phyloP scores from a whole-genome alignment of 2,329 filamentous ascomycete genomes.

The Pseudofabraea citricarpa region DNA sequence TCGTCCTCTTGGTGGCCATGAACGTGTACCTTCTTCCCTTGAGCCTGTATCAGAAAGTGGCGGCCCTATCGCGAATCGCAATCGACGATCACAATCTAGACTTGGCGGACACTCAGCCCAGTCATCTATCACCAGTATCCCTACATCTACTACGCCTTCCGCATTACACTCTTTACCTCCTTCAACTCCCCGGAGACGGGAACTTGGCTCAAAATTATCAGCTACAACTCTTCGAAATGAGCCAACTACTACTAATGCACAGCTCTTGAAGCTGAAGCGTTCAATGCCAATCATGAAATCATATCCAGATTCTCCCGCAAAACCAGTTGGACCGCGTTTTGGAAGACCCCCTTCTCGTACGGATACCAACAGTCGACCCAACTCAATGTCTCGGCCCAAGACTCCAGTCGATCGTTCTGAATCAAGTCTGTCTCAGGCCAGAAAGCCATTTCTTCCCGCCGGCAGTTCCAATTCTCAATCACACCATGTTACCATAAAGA shows the following conservation, averaged over 20 bases:
- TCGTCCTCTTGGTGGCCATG: constrained; percentile 63
- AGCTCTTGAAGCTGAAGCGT: constrained; percentile 60
- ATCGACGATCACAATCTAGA: constrained; percentile 61
- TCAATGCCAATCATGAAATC: constrained; percentile 57
- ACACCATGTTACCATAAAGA: constrained; percentile 72
- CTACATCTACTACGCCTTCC: constrained; percentile 55
- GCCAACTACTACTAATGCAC: constrained; percentile 60
- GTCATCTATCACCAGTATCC: constrained; percentile 61
- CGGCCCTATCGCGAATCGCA: constrained; percentile 57
- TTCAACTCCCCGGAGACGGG: constrained; percentile 55
- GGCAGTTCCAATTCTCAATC: constrained; percentile 70
- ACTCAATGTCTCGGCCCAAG: constrained; percentile 56
- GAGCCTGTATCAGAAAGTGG: constrained; percentile 91
- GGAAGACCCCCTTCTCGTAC: constrained; percentile 58
- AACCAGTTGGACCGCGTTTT: constrained; percentile 40
- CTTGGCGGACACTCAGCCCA: constrained; percentile 65
- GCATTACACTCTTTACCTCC: constrained; percentile 49
- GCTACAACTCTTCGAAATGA: constrained; percentile 50
- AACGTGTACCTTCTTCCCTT: constrained; percentile 69
- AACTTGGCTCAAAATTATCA: constrained; percentile 51
- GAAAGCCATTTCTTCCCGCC: constrained; percentile 73
- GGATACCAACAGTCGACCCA: constrained; percentile 41
- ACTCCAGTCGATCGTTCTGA: constrained; percentile 60
- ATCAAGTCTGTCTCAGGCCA: constrained; percentile 47
- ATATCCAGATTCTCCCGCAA: constrained; percentile 43